Base-by-base conservation (phyloP, 306 rosid species). In the Crotalaria pallida region DNA sequence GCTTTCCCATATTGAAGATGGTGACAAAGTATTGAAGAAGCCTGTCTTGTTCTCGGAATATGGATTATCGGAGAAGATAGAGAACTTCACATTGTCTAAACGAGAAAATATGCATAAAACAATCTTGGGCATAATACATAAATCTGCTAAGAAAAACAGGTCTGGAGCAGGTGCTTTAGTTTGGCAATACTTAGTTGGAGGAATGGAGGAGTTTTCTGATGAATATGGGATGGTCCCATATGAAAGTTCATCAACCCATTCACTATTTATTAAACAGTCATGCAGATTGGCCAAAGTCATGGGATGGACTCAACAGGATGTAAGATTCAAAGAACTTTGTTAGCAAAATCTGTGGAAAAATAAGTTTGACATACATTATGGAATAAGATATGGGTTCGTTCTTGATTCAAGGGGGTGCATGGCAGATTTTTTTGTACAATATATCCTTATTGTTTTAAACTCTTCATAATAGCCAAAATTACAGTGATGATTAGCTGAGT, bases 1-100 rank as follows among this genome's bases (percentile, higher is more conserved):
- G 97, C 80, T 53, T 65, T 94, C 99, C 38, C 99, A 94, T 87
- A 91, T 94, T 59, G 97, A 91, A 78, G 99, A 94, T 60, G 91
- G 99, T n/a, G 87, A 91, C 79, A 71, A 65, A 72, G 85, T 80
- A 67, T 79, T 94, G 83, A 87, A 81, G 51, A 91, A 80, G 70
- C 99, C 99, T 3, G 78, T 94, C 73, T 76, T 94, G 86, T 94
- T 91, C 80, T 88, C 99, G 0, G 99, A 94, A 80, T 94, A 81
- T 26, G 97, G 99, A 45, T 73, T 87, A 69, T 89, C 99, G 76
- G 76, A 67, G 56, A 31, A 2, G 8, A 6, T 31, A 8, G 8
- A 31, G 36, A 88, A 86, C 82, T 90, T 84, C 26, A 67, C 83
- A 4, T 67, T 80, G 29, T 69, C 81, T 0, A 86, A 87, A 73